Evolutionary conservation across 2,329 filamentous ascomycete genomes (phyloP).

Genomic region (Cladophialophora carrionii): DNA sequence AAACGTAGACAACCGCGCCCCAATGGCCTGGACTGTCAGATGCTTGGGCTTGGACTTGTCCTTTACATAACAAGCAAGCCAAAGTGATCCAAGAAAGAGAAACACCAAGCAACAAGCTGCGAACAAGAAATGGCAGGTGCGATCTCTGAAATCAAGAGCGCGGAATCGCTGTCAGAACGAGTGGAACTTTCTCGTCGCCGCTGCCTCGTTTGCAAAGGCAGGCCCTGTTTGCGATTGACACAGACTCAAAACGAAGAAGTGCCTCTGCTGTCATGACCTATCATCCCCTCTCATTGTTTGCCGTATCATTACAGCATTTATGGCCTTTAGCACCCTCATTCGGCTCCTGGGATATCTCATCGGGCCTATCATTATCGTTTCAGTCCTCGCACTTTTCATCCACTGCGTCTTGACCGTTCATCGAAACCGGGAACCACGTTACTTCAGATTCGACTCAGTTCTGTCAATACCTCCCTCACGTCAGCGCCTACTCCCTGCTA

Average conservation of each 20-base stretch:
- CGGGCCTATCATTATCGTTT: slow-evolving; percentile 31
- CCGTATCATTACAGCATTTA: slow-evolving; percentile 13
- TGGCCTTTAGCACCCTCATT: slow-evolving; percentile 23
- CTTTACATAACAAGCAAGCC: neutral
- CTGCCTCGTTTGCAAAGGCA: slow-evolving; percentile 7
- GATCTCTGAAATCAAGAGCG: neutral
- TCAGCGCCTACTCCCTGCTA: neutral
- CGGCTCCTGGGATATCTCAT: slow-evolving; percentile 26
- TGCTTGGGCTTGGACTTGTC: neutral
- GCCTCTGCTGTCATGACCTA: neutral
- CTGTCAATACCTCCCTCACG: slow-evolving; percentile 18
- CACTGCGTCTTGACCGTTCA: slow-evolving; percentile 29
- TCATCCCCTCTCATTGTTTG: slow-evolving; percentile 5
- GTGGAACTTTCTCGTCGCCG: neutral
- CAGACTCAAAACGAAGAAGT: neutral
- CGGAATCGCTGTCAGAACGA: neutral
- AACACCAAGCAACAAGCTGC: neutral
- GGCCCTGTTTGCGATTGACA: slow-evolving; percentile 3
- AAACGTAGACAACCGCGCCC: neutral
- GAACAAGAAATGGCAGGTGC: neutral
- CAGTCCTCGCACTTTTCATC: slow-evolving; percentile 32
- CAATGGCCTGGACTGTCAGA: neutral
- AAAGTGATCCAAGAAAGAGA: neutral
- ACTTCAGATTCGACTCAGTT: slow-evolving; percentile 21
- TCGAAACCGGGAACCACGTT: slow-evolving; percentile 22